phyloP scores from a whole-genome alignment of 768 basidiomycete species.

The Mycena metata region DNA sequence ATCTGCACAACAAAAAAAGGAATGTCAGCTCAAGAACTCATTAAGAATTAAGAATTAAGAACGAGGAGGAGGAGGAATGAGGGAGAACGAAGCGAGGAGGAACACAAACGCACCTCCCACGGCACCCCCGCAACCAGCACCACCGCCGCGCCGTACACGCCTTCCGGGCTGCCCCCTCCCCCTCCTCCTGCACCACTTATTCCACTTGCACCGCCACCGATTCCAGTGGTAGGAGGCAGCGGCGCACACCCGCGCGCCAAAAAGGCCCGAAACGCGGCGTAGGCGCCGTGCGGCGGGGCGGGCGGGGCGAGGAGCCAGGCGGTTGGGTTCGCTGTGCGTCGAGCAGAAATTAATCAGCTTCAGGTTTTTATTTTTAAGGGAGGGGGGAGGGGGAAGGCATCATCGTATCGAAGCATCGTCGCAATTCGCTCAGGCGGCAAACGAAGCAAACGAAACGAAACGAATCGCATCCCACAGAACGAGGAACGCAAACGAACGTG shows the following conservation, averaged over 20 bases:
- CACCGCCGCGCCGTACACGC: conserved; percentile 79
- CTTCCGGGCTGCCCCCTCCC: no score
- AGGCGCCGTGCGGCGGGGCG: conserved; percentile 53
- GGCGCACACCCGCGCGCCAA: conserved; percentile 75
- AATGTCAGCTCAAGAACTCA: no score
- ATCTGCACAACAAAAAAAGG: no score
- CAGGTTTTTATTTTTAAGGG: conserved; percentile 39
- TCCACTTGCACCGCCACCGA: conserved; percentile 70
- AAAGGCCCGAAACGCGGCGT: conserved; percentile 83
- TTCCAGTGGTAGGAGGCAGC: conserved; percentile 55
- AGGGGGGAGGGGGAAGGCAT: conserved; percentile 4
- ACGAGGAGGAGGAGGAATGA: not conserved
- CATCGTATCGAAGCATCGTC: no score
- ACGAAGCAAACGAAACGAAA: no score
- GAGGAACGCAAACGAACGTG: no score
- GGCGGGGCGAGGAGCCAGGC: conserved; percentile 44
- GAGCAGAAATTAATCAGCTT: not conserved
- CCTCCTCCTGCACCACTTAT: no score
- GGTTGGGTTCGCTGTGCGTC: conserved; percentile 4
- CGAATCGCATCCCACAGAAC: no score
- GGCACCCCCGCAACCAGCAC: conserved; percentile 89
- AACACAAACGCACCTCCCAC: conserved; percentile 38
- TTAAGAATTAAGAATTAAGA: no score
- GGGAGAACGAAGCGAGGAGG: no score
- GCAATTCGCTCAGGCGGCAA: no score